Percentiles rank a stretch among this genome's conserved stretches.
phyloP scores from a whole-genome alignment of 495 filamentous ascomycete genomes.

The Aspergillus bertholletiae region DNA sequence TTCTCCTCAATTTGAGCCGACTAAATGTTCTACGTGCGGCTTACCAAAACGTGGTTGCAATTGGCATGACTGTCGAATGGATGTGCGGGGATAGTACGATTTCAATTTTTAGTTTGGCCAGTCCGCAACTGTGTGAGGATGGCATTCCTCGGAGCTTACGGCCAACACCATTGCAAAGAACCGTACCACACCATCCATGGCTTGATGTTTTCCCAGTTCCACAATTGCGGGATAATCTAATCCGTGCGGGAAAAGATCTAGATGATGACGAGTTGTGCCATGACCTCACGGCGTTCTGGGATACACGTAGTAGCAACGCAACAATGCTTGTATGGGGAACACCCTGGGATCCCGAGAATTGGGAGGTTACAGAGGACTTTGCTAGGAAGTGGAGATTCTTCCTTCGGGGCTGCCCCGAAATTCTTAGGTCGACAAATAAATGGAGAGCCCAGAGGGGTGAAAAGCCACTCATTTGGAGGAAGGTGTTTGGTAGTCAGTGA shows the following conservation, averaged over 20 bases:
- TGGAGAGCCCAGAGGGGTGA: constrained; percentile 37
- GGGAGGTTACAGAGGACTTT: constrained; percentile 43
- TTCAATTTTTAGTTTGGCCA: constrained; percentile 19
- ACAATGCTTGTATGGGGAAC: constrained; percentile 44
- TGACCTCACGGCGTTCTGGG: constrained; percentile 27
- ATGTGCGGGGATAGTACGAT: constrained; percentile 23
- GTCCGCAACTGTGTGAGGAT: not conserved
- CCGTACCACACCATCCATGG: constrained; percentile 36
- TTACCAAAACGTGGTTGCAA: constrained; percentile 15
- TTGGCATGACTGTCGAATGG: constrained; percentile 15
- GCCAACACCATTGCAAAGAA: constrained; percentile 35
- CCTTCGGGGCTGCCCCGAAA: constrained; percentile 31
- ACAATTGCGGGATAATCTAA: constrained; percentile 32
- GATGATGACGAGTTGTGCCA: constrained; percentile 41
- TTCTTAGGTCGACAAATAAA: constrained; percentile 38
- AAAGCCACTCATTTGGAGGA: no score
- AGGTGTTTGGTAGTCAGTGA: no score
- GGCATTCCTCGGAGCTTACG: constrained; percentile 22
- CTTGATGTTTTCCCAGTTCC: constrained; percentile 37
- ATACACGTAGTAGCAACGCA: constrained; percentile 8
- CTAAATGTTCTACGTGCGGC: constrained; percentile 27
- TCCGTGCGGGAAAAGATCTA: constrained; percentile 31
- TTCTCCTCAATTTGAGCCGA: constrained; percentile 24
- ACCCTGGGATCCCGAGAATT: constrained; percentile 37
- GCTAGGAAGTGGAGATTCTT: constrained; percentile 37